Base-by-base conservation (phyloP, 148 eudicot genomes). In the Camellia sinensis region DNA sequence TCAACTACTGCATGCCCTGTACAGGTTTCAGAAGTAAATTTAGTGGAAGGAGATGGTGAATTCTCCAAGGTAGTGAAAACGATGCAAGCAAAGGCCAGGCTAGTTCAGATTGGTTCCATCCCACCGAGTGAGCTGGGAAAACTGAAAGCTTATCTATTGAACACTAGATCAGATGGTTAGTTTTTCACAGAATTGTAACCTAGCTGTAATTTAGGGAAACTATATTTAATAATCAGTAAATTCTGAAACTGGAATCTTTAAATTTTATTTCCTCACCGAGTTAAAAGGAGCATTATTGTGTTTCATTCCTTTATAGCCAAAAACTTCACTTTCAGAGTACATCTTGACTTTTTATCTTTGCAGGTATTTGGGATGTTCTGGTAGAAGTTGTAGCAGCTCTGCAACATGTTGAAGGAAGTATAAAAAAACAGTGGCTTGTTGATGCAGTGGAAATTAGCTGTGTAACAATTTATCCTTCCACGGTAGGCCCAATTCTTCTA, bases 361-460 rank as follows among this genome's bases (percentile, higher is more conserved):
- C 90, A 96, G 99, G 86, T 85, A 68, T 90, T 77, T 96, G 98
- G 98, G 87, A 85, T 77, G 90, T 88, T 61, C 82, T 91, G 79
- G 83, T 89, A 76, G 99, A 93, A 80, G 85, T 91, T 69, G 89
- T 84, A 46, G 77, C 86, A 53, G 88, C 90, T 67, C 78, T 96
- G 83, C 97, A 96, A 87, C 81, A 79, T 80, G 86, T 82, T 43
- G 92, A 92, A 73, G 89, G 86, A 84, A 86, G 85, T 78, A 84
- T 83, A 43, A 91, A 88, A 87, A 90, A 86, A 69, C 97, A 90
- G 82, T 96, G 99, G 99, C 92, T 96, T 76, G 73, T 93, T 66
- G 97, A 89, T 79, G 85, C 88, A 71, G 86, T 92, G 59, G 92
- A 93, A 79, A 90, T 96, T 78, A 89, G 97, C 78, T 96, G 98